Evolutionary conservation across 2,329 filamentous ascomycete genomes (phyloP).

Genomic region (Coniella vitis): DNA sequence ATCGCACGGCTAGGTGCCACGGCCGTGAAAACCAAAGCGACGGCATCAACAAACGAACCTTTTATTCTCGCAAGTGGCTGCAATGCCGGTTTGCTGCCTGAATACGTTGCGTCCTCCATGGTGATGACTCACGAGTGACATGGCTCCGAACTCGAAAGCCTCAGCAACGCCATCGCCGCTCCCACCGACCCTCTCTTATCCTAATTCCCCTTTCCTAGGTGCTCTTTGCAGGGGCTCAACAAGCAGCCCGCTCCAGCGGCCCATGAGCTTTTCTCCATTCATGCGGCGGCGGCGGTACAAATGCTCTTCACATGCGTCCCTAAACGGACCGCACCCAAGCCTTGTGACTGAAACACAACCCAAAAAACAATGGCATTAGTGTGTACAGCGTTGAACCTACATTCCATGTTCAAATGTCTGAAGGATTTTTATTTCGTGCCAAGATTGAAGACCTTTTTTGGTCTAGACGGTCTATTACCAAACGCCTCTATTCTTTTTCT

Average conservation of each 20-base stretch:
- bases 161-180: too few species aligned
- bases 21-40: conserved; percentile 12
- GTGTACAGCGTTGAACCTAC: conserved; percentile 51
- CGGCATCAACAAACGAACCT: conserved; percentile 13
- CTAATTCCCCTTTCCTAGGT: too few species aligned
- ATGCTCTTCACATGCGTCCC: too few species aligned
- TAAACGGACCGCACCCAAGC: too few species aligned
- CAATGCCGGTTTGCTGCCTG: neutral
- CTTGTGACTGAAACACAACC: too few species aligned
- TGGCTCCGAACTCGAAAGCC: conserved; percentile 3
- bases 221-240: neutral
- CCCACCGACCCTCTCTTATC: too few species aligned
- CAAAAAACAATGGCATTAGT: conserved; percentile 45
- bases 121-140: conserved; percentile 10
- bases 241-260: neutral
- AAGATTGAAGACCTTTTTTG: conserved; percentile 32
- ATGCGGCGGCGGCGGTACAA: neutral
- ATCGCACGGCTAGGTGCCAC: conserved; percentile 11
- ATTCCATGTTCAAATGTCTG: conserved; percentile 45
- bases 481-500: conserved; percentile 38
- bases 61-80: too few species aligned
- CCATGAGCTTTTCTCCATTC: neutral
- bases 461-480: conserved; percentile 48
- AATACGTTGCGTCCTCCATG: neutral
- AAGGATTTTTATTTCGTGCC: conserved; percentile 50